Evolutionary conservation across 2,329 filamentous ascomycete species (phyloP).

Genomic region (Xylariaceae sp.): DNA sequence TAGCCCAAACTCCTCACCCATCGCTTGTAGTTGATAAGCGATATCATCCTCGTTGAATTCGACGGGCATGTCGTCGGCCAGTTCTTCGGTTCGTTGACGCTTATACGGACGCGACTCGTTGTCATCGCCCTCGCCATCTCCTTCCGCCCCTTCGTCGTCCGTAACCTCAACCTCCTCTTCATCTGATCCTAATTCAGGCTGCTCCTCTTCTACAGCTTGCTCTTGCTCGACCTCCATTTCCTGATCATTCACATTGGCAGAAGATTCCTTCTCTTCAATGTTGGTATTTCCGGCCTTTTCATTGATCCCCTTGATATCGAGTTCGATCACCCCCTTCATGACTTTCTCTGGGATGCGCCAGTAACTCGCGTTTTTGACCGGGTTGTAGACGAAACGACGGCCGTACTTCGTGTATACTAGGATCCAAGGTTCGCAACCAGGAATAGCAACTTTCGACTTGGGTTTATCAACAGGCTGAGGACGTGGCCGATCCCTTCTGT

Average conservation of each 20-base stretch:
- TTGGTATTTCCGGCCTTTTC: slow-evolving; percentile 41
- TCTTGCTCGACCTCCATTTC: slow-evolving; percentile 24
- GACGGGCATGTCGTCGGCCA: slow-evolving; percentile 44
- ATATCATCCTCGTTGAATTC: slow-evolving; percentile 96
- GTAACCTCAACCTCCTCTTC: slow-evolving; percentile 74
- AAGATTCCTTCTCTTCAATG: background rate
- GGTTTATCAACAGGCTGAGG: slow-evolving; percentile 75
- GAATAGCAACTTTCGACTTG: slow-evolving; percentile 71
- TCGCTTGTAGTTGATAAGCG: slow-evolving; percentile 81
- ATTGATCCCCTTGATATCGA: slow-evolving; percentile 68
- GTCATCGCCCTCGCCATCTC: slow-evolving; percentile 40
- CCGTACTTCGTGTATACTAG: slow-evolving; percentile 90
- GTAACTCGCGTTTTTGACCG: slow-evolving; percentile 78
- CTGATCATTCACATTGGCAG: slow-evolving; percentile 10
- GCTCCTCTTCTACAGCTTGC: slow-evolving; percentile 41
- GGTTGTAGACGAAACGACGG: slow-evolving; percentile 85
- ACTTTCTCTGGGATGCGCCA: slow-evolving; percentile 92
- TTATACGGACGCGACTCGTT: slow-evolving; percentile 44
- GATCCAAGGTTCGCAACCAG: slow-evolving; percentile 79
- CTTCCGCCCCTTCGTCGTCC: slow-evolving; percentile 30
- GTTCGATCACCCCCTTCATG: slow-evolving; percentile 66
- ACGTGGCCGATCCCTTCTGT: slow-evolving; percentile 54
- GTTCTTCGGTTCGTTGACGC: slow-evolving; percentile 43
- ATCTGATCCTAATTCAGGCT: slow-evolving; percentile 58
- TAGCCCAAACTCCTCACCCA: slow-evolving; percentile 79